A percentile compares a stretch with the other conserved stretches of the same genome.
phyloP scores from a whole-genome alignment of 345 rosid species.

The Populus tremula region DNA sequence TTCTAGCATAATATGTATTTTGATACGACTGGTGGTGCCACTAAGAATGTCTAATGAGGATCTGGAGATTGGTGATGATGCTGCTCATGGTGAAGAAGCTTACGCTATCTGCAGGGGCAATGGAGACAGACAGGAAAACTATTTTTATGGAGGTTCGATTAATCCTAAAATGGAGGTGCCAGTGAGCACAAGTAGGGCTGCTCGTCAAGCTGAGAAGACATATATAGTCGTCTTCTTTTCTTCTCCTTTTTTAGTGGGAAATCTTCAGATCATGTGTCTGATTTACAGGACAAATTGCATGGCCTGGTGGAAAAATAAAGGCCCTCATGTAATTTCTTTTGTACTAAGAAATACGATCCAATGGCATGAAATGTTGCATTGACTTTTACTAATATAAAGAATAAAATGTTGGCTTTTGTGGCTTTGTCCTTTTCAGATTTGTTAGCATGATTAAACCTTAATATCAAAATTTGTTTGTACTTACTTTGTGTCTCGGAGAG shows the following conservation, averaged over 20 bases:
- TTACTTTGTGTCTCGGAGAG: too few relatives aligned
- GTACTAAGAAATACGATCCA: background rate
- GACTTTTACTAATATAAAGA: too few relatives aligned
- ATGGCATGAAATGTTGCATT: background rate
- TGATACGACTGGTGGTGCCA: constrained; percentile 29
- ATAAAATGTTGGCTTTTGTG: too few relatives aligned
- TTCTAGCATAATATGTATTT: constrained; percentile 37
- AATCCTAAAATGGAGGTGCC: constrained; percentile 13
- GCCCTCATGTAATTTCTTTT: background rate
- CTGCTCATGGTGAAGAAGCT: constrained; percentile 45
- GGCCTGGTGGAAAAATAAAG: background rate
- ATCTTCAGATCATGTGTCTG: background rate
- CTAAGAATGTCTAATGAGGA: constrained; percentile 45
- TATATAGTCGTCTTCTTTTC: background rate
- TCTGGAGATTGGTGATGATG: constrained; percentile 47
- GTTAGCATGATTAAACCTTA: too few relatives aligned
- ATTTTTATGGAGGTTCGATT: background rate
- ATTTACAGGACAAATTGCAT: too few relatives aligned
- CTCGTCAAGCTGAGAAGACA: background rate
- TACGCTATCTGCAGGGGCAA: constrained; percentile 32
- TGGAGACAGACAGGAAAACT: constrained; percentile 31
- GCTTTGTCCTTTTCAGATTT: too few relatives aligned
- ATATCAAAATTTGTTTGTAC: too few relatives aligned
- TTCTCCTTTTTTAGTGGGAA: background rate
- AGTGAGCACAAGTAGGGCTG: background rate